Percentiles rank a stretch among this genome's conserved stretches.
Conservation (phyloP, 2,329 filamentous ascomycete species). For the Claviceps citrina region DNA sequence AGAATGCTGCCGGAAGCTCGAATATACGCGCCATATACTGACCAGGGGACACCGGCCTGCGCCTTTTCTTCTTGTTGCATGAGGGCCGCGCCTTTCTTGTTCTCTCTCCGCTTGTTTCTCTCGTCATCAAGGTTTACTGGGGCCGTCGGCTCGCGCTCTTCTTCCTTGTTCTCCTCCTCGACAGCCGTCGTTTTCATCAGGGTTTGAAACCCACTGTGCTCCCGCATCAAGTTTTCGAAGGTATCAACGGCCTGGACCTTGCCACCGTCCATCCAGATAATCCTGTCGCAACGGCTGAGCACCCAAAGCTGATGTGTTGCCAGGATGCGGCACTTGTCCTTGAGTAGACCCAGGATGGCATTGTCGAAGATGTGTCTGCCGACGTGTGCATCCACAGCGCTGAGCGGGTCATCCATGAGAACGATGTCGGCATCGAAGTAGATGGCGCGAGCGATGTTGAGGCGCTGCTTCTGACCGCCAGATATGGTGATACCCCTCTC, state of each 20-base stretch:
- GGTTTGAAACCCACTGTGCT: slow-evolving; percentile 62
- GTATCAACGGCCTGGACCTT: slow-evolving; percentile 75
- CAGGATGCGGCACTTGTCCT: slow-evolving; percentile 76
- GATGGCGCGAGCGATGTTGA: slow-evolving; percentile 79
- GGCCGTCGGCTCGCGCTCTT: slow-evolving; percentile 31
- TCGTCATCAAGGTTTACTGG: slow-evolving; percentile 17
- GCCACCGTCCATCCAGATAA: slow-evolving; percentile 85
- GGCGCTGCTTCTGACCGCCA: slow-evolving; percentile 83
- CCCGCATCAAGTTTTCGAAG: slow-evolving; percentile 71
- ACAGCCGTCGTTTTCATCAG: slow-evolving; percentile 76
- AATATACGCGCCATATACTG: slow-evolving; percentile 65
- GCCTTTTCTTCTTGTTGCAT: slow-evolving; percentile 64
- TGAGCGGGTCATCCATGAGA: slow-evolving; percentile 54
- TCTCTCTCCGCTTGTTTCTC: slow-evolving; percentile 32
- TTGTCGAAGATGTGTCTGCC: slow-evolving; percentile 77
- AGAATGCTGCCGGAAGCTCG: slow-evolving; percentile 56
- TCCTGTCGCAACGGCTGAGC: slow-evolving; percentile 74
- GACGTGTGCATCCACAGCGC: slow-evolving; percentile 55
- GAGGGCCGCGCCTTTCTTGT: slow-evolving; percentile 43
- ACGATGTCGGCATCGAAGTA: slow-evolving; percentile 55
- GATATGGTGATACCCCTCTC: slow-evolving; percentile 92
- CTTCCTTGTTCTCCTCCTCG: slow-evolving; percentile 39
- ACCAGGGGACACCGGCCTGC: slow-evolving; percentile 62
- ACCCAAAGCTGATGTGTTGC: slow-evolving; percentile 95
- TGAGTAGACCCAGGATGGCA: slow-evolving; percentile 76